A percentile compares a stretch with the other conserved stretches of the same genome.
Evolutionary conservation across 1,139 yeast species (phyloP).

Genomic region (Diutina siamensis): DNA sequence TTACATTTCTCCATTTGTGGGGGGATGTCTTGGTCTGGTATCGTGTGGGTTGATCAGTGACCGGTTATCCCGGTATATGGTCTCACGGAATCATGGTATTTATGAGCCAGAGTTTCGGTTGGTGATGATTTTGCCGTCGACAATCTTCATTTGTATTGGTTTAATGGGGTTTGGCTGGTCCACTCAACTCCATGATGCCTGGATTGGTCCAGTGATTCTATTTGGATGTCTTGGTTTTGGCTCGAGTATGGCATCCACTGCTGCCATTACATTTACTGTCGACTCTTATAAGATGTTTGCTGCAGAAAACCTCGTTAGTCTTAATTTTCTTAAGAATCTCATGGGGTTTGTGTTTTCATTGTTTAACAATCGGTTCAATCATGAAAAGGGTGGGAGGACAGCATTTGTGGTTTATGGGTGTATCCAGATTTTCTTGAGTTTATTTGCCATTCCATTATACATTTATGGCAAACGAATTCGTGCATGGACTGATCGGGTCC

Average conservation of each 20-base stretch:
- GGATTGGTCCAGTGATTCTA: constrained; percentile 50
- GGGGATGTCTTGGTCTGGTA: constrained; percentile 47
- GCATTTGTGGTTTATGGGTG: constrained; percentile 44
- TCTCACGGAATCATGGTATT: constrained; percentile 34
- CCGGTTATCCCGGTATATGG: constrained; percentile 25
- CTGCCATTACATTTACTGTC: constrained; percentile 49
- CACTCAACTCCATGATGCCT: constrained; percentile 31
- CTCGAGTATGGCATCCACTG: constrained; percentile 47
- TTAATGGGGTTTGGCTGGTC: constrained; percentile 59
- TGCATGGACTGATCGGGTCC: constrained; percentile 38
- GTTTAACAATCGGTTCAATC: constrained; percentile 39
- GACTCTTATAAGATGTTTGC: constrained; percentile 51
- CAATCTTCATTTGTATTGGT: constrained; percentile 36
- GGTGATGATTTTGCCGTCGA: constrained; percentile 40
- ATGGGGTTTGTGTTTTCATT: constrained; percentile 47
- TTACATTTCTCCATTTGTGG: constrained; percentile 46
- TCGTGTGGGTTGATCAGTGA: constrained; percentile 43
- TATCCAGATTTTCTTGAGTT: constrained; percentile 36
- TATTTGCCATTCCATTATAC: constrained; percentile 42
- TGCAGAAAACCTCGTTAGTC: constrained; percentile 45
- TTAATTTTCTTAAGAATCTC: constrained; percentile 43
- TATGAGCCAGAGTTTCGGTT: constrained; percentile 57
- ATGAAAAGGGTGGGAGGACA: constrained; percentile 30
- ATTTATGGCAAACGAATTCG: constrained; percentile 43
- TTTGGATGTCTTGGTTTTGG: constrained; percentile 50